Percentiles rank a stretch among this genome's conserved stretches.
Conservation (phyloP, 2,329 filamentous ascomycete species). For the Exophiala xenobiotica region DNA sequence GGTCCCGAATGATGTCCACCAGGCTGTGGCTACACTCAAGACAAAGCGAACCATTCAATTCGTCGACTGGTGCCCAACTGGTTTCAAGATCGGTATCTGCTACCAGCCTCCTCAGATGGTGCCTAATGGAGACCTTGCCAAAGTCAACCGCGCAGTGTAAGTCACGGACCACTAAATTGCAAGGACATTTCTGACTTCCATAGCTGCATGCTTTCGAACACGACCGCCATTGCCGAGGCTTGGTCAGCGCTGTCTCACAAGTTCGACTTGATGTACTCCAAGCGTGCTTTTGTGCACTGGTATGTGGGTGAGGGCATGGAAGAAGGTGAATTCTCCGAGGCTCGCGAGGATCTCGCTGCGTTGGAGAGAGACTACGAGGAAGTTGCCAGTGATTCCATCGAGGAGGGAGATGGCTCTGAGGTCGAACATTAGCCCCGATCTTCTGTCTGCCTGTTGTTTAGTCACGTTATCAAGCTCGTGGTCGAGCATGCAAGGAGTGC, state of each 20-base stretch:
- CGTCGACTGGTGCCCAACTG: slow-evolving; percentile 99
- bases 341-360: slow-evolving; percentile 95
- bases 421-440: slow-evolving; percentile 76
- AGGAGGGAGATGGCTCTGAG: slow-evolving; percentile 79
- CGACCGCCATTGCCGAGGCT: slow-evolving; percentile 95
- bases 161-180: slow-evolving; percentile 40
- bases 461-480: slow-evolving; percentile 4
- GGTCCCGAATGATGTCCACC: slow-evolving; percentile 92
- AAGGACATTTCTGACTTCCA: slow-evolving; percentile 6
- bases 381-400: slow-evolving; percentile 90
- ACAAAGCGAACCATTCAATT: slow-evolving; percentile 99
- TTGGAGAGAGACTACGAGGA: slow-evolving; percentile 99
- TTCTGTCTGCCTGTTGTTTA: not conserved
- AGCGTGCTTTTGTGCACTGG: slow-evolving; percentile 99
- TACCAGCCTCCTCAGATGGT: slow-evolving; percentile 97
- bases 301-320: slow-evolving; percentile 99
- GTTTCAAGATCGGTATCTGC: slow-evolving; percentile 99
- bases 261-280: slow-evolving; percentile 99
- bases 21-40: slow-evolving; percentile 92
- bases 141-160: slow-evolving; percentile 97
- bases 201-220: slow-evolving; percentile 92
- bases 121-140: slow-evolving; percentile 93
- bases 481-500: slow-evolving; percentile 14
- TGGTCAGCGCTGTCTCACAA: slow-evolving; percentile 96
- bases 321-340: slow-evolving; percentile 99